Percentiles rank a stretch among this genome's conserved stretches.
Conservation (phyloP, 2,329 filamentous ascomycete genomes). For the Pyrenophora seminiperda region DNA sequence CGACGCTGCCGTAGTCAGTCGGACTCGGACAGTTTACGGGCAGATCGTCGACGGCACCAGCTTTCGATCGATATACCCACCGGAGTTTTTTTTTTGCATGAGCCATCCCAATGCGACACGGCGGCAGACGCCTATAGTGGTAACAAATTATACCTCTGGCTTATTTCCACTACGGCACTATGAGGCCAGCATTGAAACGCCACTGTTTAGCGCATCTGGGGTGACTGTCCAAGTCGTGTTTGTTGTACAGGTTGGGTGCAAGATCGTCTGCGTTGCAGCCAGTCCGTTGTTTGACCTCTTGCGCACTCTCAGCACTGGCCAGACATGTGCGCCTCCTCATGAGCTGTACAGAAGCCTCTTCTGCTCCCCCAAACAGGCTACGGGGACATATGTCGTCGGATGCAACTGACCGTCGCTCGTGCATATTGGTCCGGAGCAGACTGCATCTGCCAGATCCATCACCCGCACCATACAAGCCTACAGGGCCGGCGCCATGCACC, state of each 20-base stretch:
- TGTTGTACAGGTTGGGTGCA: slow-evolving; percentile 17
- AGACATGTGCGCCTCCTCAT: slow-evolving; percentile 1
- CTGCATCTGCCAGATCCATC: slow-evolving; percentile 29
- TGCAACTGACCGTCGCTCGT: slow-evolving; percentile 26
- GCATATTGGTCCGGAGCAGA: slow-evolving; percentile 23
- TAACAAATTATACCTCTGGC: slow-evolving; percentile 30
- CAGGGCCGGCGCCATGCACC: slow-evolving; percentile 26
- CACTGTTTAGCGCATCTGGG: slow-evolving; percentile 31
- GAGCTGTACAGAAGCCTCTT: slow-evolving; percentile 12
- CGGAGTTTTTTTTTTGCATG: slow-evolving; percentile 43
- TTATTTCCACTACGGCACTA: slow-evolving; percentile 32
- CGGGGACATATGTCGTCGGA: slow-evolving; percentile 20
- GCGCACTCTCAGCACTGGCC: slow-evolving; percentile 15
- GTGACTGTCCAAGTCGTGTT: slow-evolving; percentile 21
- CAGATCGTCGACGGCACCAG: slow-evolving; percentile 43
- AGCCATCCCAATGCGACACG: slow-evolving; percentile 27
- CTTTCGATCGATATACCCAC: slow-evolving; percentile 39
- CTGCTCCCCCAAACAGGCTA: slow-evolving; percentile 1
- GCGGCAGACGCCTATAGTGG: slow-evolving; percentile 30
- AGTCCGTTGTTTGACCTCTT: slow-evolving; percentile 37
- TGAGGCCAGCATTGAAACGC: slow-evolving; percentile 32
- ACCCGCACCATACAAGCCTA: slow-evolving; percentile 27
- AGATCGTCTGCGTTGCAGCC: slow-evolving; percentile 29
- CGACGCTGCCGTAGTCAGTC: slow-evolving; percentile 18
- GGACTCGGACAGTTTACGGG: slow-evolving; percentile 44